Base-by-base conservation (phyloP, 2,329 filamentous ascomycete species). In the Botryotinia convoluta region DNA sequence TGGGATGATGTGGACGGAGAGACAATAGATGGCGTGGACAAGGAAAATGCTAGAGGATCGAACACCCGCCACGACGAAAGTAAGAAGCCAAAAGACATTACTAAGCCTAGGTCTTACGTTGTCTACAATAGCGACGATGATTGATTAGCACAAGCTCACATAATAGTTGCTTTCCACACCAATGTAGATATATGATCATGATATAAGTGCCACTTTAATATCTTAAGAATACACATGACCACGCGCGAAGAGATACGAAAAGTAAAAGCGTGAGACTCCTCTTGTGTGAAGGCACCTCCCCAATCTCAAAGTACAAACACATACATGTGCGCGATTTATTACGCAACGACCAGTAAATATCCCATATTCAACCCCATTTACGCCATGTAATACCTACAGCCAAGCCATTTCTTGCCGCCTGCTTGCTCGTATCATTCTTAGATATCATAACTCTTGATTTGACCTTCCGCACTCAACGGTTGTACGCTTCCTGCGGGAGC, bases 391-490 rank as follows among this genome's bases (percentile, higher is more conserved):
- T 73, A 71, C 72, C 72, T 69, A 72, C 51, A 72, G 71, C 42
- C 63, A 72, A 72, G 37, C 29, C 45, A 44, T 64, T 42, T 61
- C 48, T 35, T 54, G 39, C 61, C 70, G 37, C 37, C 69, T 62
- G 70, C 61, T 71, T 73, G 61, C 73, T 63, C 44, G 44, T 65
- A 59, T 65, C 63, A 57, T 63, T 57, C 75, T 78, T 74, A 81
- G 67, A 81, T 77, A 74, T 81, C 80, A 70, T 80, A 81, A 74
- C 76, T 81, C 77, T 90, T 91, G 75, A 88, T 83, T 72, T 85
- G 85, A 7, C 87, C 86, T 72, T 86, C 84, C 42, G 83, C 85
- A 79, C 88, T 88, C 71, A 88, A 82, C 22, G 88, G 88, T 77
- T 87, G 87, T 70, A 89, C 84, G 14, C 82, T 83, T 65, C 82